Evolutionary conservation across 2,329 filamentous ascomycete genomes (phyloP).

Genomic region (Ambrosiella xylebori): DNA sequence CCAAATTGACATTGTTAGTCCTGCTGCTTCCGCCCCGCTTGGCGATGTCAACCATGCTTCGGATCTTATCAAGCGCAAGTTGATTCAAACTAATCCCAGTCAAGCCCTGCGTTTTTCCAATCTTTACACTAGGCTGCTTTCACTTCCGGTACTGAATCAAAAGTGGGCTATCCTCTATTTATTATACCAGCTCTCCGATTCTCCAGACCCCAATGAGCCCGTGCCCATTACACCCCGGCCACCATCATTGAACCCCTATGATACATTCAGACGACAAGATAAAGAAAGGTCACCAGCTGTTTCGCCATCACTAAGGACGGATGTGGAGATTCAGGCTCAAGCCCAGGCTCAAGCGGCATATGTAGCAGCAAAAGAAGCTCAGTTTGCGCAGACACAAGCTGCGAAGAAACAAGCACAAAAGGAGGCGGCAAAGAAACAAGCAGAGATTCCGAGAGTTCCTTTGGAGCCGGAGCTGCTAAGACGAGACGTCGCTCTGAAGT

Average conservation of each 20-base stretch:
- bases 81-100: slow-evolving; percentile 60
- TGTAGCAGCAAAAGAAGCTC: slow-evolving; percentile 25
- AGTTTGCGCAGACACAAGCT: slow-evolving; percentile 16
- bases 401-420: slow-evolving; percentile 9
- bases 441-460: slow-evolving; percentile 14
- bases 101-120: slow-evolving; percentile 78
- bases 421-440: slow-evolving; percentile 21
- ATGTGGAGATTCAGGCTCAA: slow-evolving; percentile 23
- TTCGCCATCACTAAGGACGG: slow-evolving; percentile 23
- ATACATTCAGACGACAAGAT: slow-evolving; percentile 23
- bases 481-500: slow-evolving; percentile 39
- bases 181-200: slow-evolving; percentile 66
- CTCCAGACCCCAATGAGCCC: slow-evolving; percentile 37
- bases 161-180: slow-evolving; percentile 97
- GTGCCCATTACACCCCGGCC: slow-evolving; percentile 25
- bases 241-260: slow-evolving; percentile 21
- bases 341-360: slow-evolving; percentile 26
- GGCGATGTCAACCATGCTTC: slow-evolving; percentile 76
- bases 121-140: slow-evolving; percentile 72
- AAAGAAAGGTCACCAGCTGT: slow-evolving; percentile 22
- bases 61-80: slow-evolving; percentile 76
- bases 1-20: slow-evolving; percentile 2
- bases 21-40: slow-evolving; percentile 25
- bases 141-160: slow-evolving; percentile 80
- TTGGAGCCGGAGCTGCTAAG: slow-evolving; percentile 19